Evolutionary conservation across 1,139 yeast species (phyloP), one percentile per base, ranked within the genome.

Genomic region (Pichia norvegensis): DNA sequence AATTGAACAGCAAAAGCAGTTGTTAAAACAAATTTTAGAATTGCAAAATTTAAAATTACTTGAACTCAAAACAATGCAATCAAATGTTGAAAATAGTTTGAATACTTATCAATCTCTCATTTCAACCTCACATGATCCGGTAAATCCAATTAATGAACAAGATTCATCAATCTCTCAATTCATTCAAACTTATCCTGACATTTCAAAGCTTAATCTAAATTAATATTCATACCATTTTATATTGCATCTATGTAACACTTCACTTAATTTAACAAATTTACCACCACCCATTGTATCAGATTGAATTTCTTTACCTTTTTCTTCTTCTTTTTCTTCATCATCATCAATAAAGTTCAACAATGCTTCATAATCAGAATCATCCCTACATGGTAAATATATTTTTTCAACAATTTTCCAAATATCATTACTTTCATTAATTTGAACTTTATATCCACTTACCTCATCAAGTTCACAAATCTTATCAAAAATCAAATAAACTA

Each of bases 11-110:
- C 46, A 52, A 5, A 54, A 58, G 40, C 43, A 40, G 2, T 45
- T 53, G 14, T 41, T 61, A 29, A 59, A 52, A 38, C 47, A 65
- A 43, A 58, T 61, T 45, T 29, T 60, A 23, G 64, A 60, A 39
- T 38, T 60, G 33, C 52, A 55, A 31, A 56, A 55, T 29, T 44
- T 55, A 38, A 62, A 60, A 51, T 51, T 42, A 59, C 85, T 86
- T 53, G 96, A 88, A 54, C 67, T 88, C 47, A 67, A 78, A 54
- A 75, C 75, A n/a, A 67, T 87, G 57, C 81, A 87, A 57, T 76
- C 76, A 51, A 83, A 85, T 54, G 73, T 90, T 51, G 76, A 77
- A 46, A 68, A 68, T 43, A 94, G 95, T 29, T 76, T 85, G 42
- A 70, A 74, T 46, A 67, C 74, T 9, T 90, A 87, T 61, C 87